These are phyloP conservation scores for Rhizoclosmatium sp. DNA, from an alignment of 192 early-diverging fungal species.

Conservation along the genomic window DNA sequence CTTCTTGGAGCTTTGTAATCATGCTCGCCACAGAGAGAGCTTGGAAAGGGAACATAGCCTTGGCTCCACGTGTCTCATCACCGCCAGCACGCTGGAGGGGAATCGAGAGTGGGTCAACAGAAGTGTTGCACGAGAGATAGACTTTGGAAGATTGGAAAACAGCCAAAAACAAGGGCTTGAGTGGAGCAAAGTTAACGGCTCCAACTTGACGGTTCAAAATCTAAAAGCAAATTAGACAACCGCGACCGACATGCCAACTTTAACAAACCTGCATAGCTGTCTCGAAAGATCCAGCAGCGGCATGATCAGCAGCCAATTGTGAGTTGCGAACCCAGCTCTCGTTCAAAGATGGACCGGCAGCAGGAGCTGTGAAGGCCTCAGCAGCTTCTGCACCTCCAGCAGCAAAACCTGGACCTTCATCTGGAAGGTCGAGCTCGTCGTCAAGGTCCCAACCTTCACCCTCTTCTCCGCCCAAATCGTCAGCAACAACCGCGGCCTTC, in stretches of 20 bases:
- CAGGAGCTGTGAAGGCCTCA: conserved; percentile 75
- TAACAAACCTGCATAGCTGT: conserved; percentile 86
- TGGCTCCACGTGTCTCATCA: conserved; percentile 29
- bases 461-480: conserved; percentile 45
- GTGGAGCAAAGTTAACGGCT: conserved; percentile 88
- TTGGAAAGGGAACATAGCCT: conserved; percentile 64
- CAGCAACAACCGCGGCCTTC: conserved; percentile 50
- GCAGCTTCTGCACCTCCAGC: conserved; percentile 59
- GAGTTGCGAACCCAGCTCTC: conserved; percentile 89
- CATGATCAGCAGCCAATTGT: conserved; percentile 86
- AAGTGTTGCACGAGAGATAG: conserved; percentile 69
- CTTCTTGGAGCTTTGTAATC: conserved; percentile 81
- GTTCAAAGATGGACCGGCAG: conserved; percentile 73
- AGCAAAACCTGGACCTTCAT: conserved; percentile 70
- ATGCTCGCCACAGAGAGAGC: conserved; percentile 64
- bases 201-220: conserved; percentile 93
- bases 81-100: conserved; percentile 75
- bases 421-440: conserved; percentile 74
- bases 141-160: conserved; percentile 81
- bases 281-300: conserved; percentile 95
- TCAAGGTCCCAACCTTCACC: conserved; percentile 87
- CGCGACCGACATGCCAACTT: not conserved
- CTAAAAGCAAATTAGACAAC: conserved; percentile 46
- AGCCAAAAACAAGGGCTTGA: conserved; percentile 87
- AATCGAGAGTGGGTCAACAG: conserved; percentile 66